Percentiles rank a stretch among this genome's conserved stretches.
These are phyloP conservation scores for Penicillium ucsense DNA, from an alignment of 495 filamentous ascomycete species.

Conservation along the genomic window DNA sequence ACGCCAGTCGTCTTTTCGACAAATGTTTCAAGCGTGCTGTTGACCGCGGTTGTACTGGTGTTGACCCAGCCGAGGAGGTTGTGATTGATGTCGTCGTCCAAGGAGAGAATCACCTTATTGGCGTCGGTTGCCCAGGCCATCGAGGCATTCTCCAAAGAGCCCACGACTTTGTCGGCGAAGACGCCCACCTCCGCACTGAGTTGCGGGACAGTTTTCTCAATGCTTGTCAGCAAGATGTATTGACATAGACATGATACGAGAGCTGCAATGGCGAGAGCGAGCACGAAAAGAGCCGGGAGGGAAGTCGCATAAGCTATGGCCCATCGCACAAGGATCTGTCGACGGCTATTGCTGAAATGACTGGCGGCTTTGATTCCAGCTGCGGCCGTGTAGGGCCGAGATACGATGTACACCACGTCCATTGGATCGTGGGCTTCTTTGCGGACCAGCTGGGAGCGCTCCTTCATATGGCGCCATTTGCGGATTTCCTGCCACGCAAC, in stretches of 20 bases:
- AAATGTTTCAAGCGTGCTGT: slow-evolving; percentile 76
- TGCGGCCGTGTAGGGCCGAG: slow-evolving; percentile 62
- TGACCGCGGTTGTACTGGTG: slow-evolving; percentile 68
- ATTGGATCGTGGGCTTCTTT: slow-evolving; percentile 63
- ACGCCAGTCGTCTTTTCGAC: slow-evolving; percentile 60
- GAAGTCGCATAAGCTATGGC: slow-evolving; percentile 79
- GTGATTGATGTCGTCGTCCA: slow-evolving; percentile 66
- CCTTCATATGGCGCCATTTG: slow-evolving; percentile 62
- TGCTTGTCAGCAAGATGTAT: slow-evolving; percentile 60
- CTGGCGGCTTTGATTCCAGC: slow-evolving; percentile 64
- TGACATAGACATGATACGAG: slow-evolving; percentile 80
- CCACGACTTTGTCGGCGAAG: slow-evolving; percentile 75
- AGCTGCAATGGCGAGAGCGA: slow-evolving; percentile 77
- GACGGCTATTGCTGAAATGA: slow-evolving; percentile 54
- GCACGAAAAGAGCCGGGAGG: slow-evolving; percentile 73
- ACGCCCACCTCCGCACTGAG: slow-evolving; percentile 67
- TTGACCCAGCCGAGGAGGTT: slow-evolving; percentile 86
- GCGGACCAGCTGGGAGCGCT: slow-evolving; percentile 56
- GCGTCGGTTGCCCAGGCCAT: slow-evolving; percentile 65
- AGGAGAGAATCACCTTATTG: slow-evolving; percentile 59
- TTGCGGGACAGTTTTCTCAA: slow-evolving; percentile 67
- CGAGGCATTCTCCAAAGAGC: slow-evolving; percentile 60
- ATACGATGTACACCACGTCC: slow-evolving; percentile 83
- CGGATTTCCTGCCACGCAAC: slow-evolving; percentile 75
- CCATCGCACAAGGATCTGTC: slow-evolving; percentile 71